A percentile compares a stretch with the other conserved stretches of the same genome.
Conservation (phyloP, 805 yeast genomes). For the Yarrowia alimentaria region DNA sequence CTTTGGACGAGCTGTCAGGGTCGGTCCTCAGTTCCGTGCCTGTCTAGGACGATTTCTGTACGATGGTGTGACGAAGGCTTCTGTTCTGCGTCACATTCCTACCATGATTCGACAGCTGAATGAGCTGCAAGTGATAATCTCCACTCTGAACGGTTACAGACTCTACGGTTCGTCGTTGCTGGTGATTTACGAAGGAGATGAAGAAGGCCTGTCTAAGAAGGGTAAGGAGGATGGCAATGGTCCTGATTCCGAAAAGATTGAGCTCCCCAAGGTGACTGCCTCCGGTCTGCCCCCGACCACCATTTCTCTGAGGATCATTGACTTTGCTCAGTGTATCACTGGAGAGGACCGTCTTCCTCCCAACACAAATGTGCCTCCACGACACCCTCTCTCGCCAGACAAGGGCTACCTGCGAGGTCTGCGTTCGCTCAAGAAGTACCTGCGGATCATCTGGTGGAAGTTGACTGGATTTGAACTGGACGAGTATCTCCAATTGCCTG, state of each 20-base stretch:
- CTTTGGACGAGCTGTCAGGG: slow-evolving; percentile 74
- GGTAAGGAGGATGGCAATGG: slow-evolving; percentile 46
- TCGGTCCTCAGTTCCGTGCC: slow-evolving; percentile 74
- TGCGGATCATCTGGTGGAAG: slow-evolving; percentile 56
- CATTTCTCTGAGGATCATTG: slow-evolving; percentile 69
- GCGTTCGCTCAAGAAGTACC: slow-evolving; percentile 65
- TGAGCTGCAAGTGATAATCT: slow-evolving; percentile 56
- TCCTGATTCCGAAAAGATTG: slow-evolving; percentile 13
- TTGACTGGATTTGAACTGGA: slow-evolving; percentile 45
- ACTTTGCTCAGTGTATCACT: slow-evolving; percentile 91
- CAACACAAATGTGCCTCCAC: slow-evolving; percentile 66
- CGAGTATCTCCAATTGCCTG: slow-evolving; percentile 26
- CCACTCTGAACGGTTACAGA: slow-evolving; percentile 67
- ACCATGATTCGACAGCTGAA: slow-evolving; percentile 57
- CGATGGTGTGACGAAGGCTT: slow-evolving; percentile 60
- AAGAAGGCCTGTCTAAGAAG: too few relatives aligned
- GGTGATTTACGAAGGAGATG: slow-evolving; percentile 78
- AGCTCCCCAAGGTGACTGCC: slow-evolving; percentile 33
- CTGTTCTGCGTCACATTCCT: slow-evolving; percentile 68
- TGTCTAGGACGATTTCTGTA: slow-evolving; percentile 74
- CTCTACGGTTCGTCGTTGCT: slow-evolving; percentile 88
- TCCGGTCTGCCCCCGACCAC: slow-evolving; percentile 33
- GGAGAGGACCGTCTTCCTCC: slow-evolving; percentile 50
- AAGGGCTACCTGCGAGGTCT: slow-evolving; percentile 84
- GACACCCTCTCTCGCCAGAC: slow-evolving; percentile 62